Evolutionary conservation across 1,284 basidiomycete genomes (phyloP), one percentile per base, ranked within the genome.

Genomic region (Amylostereum areolatum): DNA sequence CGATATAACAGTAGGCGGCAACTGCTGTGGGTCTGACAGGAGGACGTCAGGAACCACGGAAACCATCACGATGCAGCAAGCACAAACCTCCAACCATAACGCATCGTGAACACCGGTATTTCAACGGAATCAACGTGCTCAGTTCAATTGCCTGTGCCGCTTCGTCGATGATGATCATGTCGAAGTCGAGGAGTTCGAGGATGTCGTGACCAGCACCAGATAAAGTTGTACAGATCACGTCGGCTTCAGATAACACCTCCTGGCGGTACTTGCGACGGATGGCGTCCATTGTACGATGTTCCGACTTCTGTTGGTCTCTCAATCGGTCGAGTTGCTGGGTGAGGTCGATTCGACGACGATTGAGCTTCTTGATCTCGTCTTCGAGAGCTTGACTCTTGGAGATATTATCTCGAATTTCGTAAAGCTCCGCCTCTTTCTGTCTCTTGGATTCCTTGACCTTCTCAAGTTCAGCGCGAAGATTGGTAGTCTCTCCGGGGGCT

Each of bases 71-170:
- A 33, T 30, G 30, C 5, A 18, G 27, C 8, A 8, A 27, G 45
- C 34, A 51, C 77, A 60, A 57, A 86, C 87, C 86, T 72, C 97
- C 97, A 43, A 99, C 95, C 81, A 99, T 85, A 55, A 99, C 85
- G 62, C 92, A 97, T 33, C 85, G 82, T 49, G 77, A 78, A 60
- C 85, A 90, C 33, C 80, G 80, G 67, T 95, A 99, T 62, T 92
- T 95, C 50, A 99, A 74, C 35, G 97, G 97, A 54, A 99, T 99
- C 51, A 99, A 69, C n/a, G 94, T 92, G 61, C 91, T 95, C 50
- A 98, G 75, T 66, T 99, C 97, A 43, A 98, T 89, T 3, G 95
- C 90, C 67, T 99, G 97, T 1, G 96, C 96, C 1, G 97, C 97
- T 67, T 99, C 97, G 62, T 99, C 97, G 56, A 99, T 97, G 61